Percentiles rank a stretch among this genome's conserved stretches.
These are phyloP conservation scores for Phytophthora sojae DNA, from an alignment of 352 stramenopile species.

Conservation along the genomic window DNA sequence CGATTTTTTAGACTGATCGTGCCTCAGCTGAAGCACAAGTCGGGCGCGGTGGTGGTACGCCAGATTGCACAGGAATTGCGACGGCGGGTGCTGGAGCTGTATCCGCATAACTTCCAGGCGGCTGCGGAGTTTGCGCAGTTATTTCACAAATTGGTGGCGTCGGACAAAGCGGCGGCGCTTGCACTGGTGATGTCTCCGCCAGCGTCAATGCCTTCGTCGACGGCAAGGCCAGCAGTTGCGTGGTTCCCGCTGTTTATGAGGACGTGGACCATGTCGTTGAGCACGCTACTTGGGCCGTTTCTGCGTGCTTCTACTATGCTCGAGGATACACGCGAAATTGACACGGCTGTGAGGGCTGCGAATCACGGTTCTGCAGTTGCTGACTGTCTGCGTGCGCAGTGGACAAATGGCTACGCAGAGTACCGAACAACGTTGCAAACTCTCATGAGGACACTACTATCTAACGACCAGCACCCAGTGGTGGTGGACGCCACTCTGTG, in stretches of 20 bases:
- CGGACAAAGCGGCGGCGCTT: conserved; percentile 43
- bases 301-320: conserved; percentile 74
- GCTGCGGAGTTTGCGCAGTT: conserved; percentile 47
- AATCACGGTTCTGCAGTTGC: conserved; percentile 31
- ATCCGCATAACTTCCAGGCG: conserved; percentile 55
- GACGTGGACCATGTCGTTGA: conserved; percentile 58
- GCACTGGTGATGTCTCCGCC: conserved; percentile 42
- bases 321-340: conserved; percentile 61
- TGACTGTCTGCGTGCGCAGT: conserved; percentile 53
- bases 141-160: conserved; percentile 53
- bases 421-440: conserved; percentile 44
- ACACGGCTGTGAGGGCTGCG: conserved; percentile 37
- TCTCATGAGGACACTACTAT: conserved; percentile 44
- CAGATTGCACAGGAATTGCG: conserved; percentile 59
- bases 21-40: conserved; percentile 24
- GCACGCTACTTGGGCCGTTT: conserved; percentile 71
- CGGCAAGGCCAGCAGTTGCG: conserved; percentile 28
- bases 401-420: conserved; percentile 51
- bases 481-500: conserved; percentile 69
- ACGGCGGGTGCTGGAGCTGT: conserved; percentile 59
- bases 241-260: conserved; percentile 57
- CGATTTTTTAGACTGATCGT: conserved; percentile 55
- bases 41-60: conserved; percentile 30
- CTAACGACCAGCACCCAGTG: conserved; percentile 46
- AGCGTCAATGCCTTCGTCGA: conserved; percentile 16